Percentiles rank a stretch among this genome's conserved stretches.
phyloP scores from a whole-genome alignment of 225 moss, liverwort and hornwort species.

The Pseudoscleropodium purum region DNA sequence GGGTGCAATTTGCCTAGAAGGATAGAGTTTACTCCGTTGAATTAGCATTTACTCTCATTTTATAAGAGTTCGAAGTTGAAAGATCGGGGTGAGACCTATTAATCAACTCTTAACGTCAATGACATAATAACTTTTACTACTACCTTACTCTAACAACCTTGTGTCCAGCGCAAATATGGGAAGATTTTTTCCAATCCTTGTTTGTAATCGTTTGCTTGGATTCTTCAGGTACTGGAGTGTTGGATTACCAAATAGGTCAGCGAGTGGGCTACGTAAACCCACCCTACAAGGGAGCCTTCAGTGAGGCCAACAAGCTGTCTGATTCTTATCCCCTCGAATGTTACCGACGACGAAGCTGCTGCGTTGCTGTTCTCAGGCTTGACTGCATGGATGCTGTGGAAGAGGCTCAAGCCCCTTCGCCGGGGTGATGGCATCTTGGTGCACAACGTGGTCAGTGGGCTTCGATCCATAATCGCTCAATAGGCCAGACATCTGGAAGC shows the following conservation, averaged over 20 bases:
- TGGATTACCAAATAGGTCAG: constrained; percentile 38
- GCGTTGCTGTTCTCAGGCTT: constrained; percentile 42
- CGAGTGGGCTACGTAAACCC: constrained; percentile 30
- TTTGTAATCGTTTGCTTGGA: neutral
- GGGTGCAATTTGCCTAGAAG: neutral
- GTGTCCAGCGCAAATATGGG: neutral
- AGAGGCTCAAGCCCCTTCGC: constrained; percentile 9
- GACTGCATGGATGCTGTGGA: constrained; percentile 46
- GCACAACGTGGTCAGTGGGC: constrained; percentile 10
- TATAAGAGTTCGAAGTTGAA: neutral
- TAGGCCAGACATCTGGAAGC: constrained; percentile 26
- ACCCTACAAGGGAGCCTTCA: constrained; percentile 30
- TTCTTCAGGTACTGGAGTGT: constrained; percentile 17
- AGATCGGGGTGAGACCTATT: no score
- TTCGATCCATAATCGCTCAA: constrained; percentile 22
- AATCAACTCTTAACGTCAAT: neutral
- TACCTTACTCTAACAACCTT: neutral
- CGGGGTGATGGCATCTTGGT: constrained; percentile 26
- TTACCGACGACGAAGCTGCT: constrained; percentile 36
- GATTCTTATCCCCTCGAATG: constrained; percentile 11
- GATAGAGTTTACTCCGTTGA: neutral
- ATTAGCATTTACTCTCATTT: neutral
- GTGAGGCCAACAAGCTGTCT: constrained; percentile 27
- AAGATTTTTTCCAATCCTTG: neutral
- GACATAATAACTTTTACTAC: neutral